phyloP scores from a whole-genome alignment of 192 early-diverging fungal species.

The Mortierella hygrophila region DNA sequence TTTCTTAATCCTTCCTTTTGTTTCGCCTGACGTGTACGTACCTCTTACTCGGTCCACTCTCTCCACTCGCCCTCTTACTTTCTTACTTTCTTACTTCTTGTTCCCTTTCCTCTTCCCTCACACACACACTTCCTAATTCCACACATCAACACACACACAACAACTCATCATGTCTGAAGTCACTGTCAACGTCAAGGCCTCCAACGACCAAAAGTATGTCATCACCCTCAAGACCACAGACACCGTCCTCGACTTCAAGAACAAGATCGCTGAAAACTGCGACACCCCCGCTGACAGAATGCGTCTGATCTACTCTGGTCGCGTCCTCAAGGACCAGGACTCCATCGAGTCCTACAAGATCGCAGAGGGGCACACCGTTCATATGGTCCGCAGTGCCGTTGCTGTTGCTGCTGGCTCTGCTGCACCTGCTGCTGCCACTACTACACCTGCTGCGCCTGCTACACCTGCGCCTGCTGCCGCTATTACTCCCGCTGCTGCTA shows the following conservation, averaged over 20 bases:
- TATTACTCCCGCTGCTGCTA: slow-evolving; percentile 35
- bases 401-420: slow-evolving; percentile 57
- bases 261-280: slow-evolving; percentile 73
- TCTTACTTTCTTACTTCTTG: slow-evolving; percentile 14
- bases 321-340: slow-evolving; percentile 94
- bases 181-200: slow-evolving; percentile 80
- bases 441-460: slow-evolving; percentile 52
- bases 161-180: slow-evolving; percentile 66
- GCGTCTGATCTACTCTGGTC: slow-evolving; percentile 93
- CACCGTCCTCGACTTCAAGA: slow-evolving; percentile 84
- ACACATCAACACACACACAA: slow-evolving; percentile 4
- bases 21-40: not conserved
- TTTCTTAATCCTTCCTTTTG: not conserved
- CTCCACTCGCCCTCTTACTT: slow-evolving; percentile 1
- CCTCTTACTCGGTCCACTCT: not conserved
- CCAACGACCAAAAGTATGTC: slow-evolving; percentile 78
- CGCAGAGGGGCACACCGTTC: slow-evolving; percentile 88
- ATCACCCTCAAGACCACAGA: slow-evolving; percentile 70
- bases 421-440: slow-evolving; percentile 43
- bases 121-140: not conserved
- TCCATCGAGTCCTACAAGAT: slow-evolving; percentile 85
- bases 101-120: not conserved
- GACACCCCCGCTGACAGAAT: slow-evolving; percentile 78
- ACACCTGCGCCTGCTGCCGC: slow-evolving; percentile 50
- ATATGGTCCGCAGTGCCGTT: slow-evolving; percentile 84